Conservation (phyloP, 2,329 filamentous ascomycete genomes). For the Fusarium oxysporum region DNA sequence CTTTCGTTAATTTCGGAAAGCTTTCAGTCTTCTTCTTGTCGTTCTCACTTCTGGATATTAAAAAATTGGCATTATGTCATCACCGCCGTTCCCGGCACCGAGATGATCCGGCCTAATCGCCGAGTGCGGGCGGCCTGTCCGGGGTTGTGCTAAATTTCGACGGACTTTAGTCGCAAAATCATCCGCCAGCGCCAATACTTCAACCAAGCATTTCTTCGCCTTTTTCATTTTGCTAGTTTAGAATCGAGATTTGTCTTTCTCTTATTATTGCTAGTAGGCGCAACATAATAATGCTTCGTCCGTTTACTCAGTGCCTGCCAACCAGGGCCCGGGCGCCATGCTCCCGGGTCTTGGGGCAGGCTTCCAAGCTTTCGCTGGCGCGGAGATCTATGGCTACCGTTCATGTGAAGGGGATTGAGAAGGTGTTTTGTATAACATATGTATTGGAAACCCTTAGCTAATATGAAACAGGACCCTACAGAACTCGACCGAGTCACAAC, state of each 20-base stretch:
- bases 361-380: constrained; percentile 36
- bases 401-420: constrained; percentile 51
- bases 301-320: constrained; percentile 50
- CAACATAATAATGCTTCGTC: constrained; percentile 50
- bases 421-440: constrained; percentile 39
- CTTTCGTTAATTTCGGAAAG: neutral
- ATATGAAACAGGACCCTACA: constrained; percentile 72
- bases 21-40: neutral
- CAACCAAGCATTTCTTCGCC: constrained; percentile 16
- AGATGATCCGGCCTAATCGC: constrained; percentile 48
- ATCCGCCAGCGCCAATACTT: constrained; percentile 17
- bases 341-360: constrained; percentile 42
- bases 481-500: constrained; percentile 90
- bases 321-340: constrained; percentile 42
- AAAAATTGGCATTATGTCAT: constrained; percentile 39
- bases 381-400: constrained; percentile 50
- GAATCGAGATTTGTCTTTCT: constrained; percentile 3
- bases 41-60: neutral
- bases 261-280: constrained; percentile 16
- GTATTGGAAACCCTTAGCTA: neutral
- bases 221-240: constrained; percentile 29
- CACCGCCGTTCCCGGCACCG: constrained; percentile 34
- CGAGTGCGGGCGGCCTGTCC: constrained; percentile 42
- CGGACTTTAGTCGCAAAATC: constrained; percentile 41
- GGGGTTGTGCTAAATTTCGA: constrained; percentile 43